Conservation (phyloP, 2,329 filamentous ascomycete species). For the Acrodontium crateriforme region DNA sequence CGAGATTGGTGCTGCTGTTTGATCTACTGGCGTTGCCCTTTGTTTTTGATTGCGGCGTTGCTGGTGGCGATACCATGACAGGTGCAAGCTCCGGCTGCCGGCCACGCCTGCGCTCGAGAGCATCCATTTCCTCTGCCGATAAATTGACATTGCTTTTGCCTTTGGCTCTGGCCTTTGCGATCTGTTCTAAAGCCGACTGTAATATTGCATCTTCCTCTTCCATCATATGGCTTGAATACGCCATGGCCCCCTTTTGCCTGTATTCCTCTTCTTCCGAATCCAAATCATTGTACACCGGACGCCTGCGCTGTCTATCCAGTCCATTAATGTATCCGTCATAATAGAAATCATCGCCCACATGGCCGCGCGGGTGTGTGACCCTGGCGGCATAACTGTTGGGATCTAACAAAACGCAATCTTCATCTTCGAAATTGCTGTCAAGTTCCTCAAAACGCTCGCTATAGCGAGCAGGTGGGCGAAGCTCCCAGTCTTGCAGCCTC, state of each 20-base stretch:
- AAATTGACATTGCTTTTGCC: conserved; percentile 71
- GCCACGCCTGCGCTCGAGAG: conserved; percentile 42
- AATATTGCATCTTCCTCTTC: conserved; percentile 64
- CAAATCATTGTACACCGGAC: conserved; percentile 34
- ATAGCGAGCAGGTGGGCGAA: conserved; percentile 17
- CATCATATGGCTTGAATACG: conserved; percentile 40
- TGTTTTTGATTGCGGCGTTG: conserved; percentile 13
- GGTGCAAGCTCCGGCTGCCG: conserved; percentile 14
- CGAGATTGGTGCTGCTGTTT: conserved; percentile 23
- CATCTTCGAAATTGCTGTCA: conserved; percentile 41
- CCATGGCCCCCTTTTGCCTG: conserved; percentile 25
- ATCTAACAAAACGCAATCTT: conserved; percentile 31
- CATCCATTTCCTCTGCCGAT: conserved; percentile 65
- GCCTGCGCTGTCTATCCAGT: conserved; percentile 26
- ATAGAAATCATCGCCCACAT: conserved; percentile 33
- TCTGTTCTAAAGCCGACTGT: conserved; percentile 65
- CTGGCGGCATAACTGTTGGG: conserved; percentile 21
- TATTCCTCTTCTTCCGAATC: conserved; percentile 39
- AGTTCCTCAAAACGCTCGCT: conserved; percentile 50
- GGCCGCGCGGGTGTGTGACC: conserved; percentile 10
- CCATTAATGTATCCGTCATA: conserved; percentile 36
- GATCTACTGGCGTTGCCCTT: conserved; percentile 20
- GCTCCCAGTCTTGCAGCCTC: conserved; percentile 32
- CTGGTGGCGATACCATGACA: conserved; percentile 19
- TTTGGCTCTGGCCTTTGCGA: conserved; percentile 60